Evolutionary conservation across 2,329 filamentous ascomycete genomes (phyloP).

Genomic region (Pestalotiopsis sp.): DNA sequence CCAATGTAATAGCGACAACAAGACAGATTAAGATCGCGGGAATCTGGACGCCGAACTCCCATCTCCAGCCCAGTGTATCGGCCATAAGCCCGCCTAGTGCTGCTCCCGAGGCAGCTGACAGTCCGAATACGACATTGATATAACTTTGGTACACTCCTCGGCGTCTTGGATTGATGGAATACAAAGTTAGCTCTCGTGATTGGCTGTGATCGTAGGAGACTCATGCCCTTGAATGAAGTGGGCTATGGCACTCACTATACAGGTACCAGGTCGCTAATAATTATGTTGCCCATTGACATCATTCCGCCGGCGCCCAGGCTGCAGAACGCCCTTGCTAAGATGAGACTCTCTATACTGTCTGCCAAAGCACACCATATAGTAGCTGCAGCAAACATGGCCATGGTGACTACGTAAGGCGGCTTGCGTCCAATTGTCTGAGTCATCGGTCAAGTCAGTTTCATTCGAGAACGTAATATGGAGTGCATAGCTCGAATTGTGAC

Average conservation of each 20-base stretch:
- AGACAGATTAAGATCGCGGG: slow-evolving; percentile 49
- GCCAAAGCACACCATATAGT: slow-evolving; percentile 72
- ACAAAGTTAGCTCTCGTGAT: neutral
- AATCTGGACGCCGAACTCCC: slow-evolving; percentile 67
- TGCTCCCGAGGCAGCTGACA: slow-evolving; percentile 59
- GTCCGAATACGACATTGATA: slow-evolving; percentile 65
- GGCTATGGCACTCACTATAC: slow-evolving; percentile 54
- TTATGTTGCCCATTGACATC: slow-evolving; percentile 68
- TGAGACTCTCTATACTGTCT: slow-evolving; percentile 65
- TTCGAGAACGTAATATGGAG: neutral
- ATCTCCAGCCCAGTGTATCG: slow-evolving; percentile 71
- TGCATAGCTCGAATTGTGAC: neutral
- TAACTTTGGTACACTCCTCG: slow-evolving; percentile 74
- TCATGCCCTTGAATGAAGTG: neutral
- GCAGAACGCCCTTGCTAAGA: slow-evolving; percentile 68
- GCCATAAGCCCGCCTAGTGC: slow-evolving; percentile 70
- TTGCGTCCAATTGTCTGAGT: slow-evolving; percentile 64
- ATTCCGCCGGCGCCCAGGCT: slow-evolving; percentile 74
- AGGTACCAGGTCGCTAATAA: slow-evolving; percentile 74
- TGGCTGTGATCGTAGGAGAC: neutral
- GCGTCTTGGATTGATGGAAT: slow-evolving; percentile 25
- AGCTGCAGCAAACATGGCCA: slow-evolving; percentile 62
- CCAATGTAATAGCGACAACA: slow-evolving; percentile 42
- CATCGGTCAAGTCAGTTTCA: neutral
- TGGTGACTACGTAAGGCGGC: slow-evolving; percentile 61